Evolutionary conservation across 805 yeast genomes (phyloP).

Genomic region (Dipodascopsis tothii): DNA sequence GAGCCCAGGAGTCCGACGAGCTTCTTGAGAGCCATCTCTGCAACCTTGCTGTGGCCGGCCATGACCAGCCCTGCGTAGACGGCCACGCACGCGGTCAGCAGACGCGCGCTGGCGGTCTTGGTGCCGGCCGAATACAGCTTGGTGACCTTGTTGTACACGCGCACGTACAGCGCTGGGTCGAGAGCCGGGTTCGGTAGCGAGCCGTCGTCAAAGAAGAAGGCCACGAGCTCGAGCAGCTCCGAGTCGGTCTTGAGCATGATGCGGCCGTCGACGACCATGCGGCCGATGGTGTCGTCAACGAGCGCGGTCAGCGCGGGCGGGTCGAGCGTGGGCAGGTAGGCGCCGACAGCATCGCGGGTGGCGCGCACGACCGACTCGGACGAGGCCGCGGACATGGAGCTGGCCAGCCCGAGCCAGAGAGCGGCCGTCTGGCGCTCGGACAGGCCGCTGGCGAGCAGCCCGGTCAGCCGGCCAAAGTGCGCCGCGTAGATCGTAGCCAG

Average conservation of each 20-base stretch:
- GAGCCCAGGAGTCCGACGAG: not conserved
- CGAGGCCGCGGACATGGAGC: constrained; percentile 11
- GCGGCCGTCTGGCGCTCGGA: not conserved
- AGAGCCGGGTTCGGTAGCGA: not conserved
- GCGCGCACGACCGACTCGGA: constrained; percentile 19
- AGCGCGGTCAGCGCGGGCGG: not conserved
- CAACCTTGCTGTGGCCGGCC: not conserved
- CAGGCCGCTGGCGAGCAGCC: not conserved
- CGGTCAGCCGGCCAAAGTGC: not conserved
- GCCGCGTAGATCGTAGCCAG: not conserved
- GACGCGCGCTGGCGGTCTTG: constrained; percentile 2
- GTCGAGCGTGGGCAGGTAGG: not conserved
- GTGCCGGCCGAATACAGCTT: constrained; percentile 5
- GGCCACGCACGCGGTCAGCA: not conserved
- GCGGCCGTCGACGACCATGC: constrained; percentile 1
- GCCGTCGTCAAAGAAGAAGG: constrained; percentile 4
- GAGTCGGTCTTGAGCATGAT: constrained; percentile 3
- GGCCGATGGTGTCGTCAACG: constrained; percentile 2
- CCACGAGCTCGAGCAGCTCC: constrained; percentile 10
- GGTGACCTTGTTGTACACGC: constrained; percentile 13
- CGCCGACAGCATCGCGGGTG: constrained; percentile 10
- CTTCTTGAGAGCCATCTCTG: constrained; percentile 11
- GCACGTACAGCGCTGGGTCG: not conserved
- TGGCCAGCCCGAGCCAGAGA: constrained; percentile 9
- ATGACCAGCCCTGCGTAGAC: constrained; percentile 5